Percentiles rank a stretch among this genome's conserved stretches.
Evolutionary conservation across 495 filamentous ascomycete species (phyloP).

Genomic region (Cryomyces antarcticus): DNA sequence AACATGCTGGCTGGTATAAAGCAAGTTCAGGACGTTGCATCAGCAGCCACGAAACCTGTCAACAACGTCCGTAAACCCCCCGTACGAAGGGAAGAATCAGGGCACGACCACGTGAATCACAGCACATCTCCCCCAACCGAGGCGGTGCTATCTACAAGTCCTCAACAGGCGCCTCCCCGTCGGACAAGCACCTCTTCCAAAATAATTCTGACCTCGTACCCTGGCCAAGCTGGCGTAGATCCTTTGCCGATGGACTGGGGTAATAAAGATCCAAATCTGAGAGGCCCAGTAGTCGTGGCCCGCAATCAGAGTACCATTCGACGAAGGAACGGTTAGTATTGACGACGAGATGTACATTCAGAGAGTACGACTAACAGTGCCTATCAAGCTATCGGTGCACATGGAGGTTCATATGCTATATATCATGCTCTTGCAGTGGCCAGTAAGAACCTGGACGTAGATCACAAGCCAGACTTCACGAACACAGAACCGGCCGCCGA

Average conservation of each 20-base stretch:
- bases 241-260: slow-evolving; percentile 83
- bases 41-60: slow-evolving; percentile 4
- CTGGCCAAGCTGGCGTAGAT: slow-evolving; percentile 81
- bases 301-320: slow-evolving; percentile 55
- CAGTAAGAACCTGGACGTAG: slow-evolving; percentile 61
- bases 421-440: slow-evolving; percentile 91
- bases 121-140: background rate
- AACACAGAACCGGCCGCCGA: slow-evolving; percentile 82
- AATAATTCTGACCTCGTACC: slow-evolving; percentile 76
- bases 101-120: background rate
- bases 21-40: slow-evolving; percentile 25
- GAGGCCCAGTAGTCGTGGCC: slow-evolving; percentile 85
- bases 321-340: slow-evolving; percentile 55
- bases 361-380: background rate
- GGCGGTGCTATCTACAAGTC: background rate
- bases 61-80: background rate
- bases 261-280: slow-evolving; percentile 42
- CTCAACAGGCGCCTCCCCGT: slow-evolving; percentile 3
- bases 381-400: slow-evolving; percentile 43
- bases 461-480: slow-evolving; percentile 84
- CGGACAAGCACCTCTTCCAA: slow-evolving; percentile 30
- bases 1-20: slow-evolving; percentile 38
- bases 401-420: slow-evolving; percentile 93
- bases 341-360: background rate
- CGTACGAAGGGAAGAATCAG: background rate